Percentiles rank a stretch among this genome's conserved stretches.
Conservation (phyloP, 2,329 filamentous ascomycete genomes). For the Aspergillus neotritici region DNA sequence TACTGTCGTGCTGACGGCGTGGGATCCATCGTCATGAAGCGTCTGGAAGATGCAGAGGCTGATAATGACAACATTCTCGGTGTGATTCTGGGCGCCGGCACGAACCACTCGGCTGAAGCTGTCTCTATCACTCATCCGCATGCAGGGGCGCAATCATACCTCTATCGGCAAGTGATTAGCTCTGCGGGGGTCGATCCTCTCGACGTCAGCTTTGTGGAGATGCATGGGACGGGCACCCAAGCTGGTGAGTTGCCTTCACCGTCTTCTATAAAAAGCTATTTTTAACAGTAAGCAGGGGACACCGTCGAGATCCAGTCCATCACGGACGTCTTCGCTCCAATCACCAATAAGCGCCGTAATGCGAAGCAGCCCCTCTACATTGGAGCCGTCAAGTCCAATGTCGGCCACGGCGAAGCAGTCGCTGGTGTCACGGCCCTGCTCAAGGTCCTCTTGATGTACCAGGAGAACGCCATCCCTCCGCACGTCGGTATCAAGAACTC, state of each 20-base stretch:
- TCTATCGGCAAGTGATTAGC: slow-evolving; percentile 35
- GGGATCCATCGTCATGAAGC: slow-evolving; percentile 48
- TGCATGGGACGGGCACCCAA: slow-evolving; percentile 39
- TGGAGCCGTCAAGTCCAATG: slow-evolving; percentile 31
- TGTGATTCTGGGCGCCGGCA: slow-evolving; percentile 39
- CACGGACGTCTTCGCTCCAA: slow-evolving; percentile 48
- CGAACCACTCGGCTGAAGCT: slow-evolving; percentile 46
- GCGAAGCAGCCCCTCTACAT: slow-evolving; percentile 23
- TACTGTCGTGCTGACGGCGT: slow-evolving; percentile 51
- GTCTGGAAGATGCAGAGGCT: slow-evolving; percentile 44
- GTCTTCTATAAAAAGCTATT: too few species aligned
- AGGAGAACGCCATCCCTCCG: slow-evolving; percentile 58
- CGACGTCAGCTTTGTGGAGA: slow-evolving; percentile 35
- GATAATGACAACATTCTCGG: slow-evolving; percentile 44
- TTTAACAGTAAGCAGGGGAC: too few species aligned
- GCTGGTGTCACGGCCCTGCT: slow-evolving; percentile 41
- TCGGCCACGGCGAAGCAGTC: slow-evolving; percentile 44
- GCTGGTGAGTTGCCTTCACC: slow-evolving; percentile 36
- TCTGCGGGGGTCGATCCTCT: slow-evolving; percentile 33
- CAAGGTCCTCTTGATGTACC: slow-evolving; percentile 61
- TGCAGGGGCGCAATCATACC: slow-evolving; percentile 32
- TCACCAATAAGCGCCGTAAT: slow-evolving; percentile 50
- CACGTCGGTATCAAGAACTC: slow-evolving; percentile 61
- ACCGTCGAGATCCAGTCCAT: slow-evolving; percentile 35
- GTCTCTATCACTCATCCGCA: slow-evolving; percentile 41